phyloP scores from a whole-genome alignment of 257 asterid genomes.

The Fraxinus pennsylvanica region DNA sequence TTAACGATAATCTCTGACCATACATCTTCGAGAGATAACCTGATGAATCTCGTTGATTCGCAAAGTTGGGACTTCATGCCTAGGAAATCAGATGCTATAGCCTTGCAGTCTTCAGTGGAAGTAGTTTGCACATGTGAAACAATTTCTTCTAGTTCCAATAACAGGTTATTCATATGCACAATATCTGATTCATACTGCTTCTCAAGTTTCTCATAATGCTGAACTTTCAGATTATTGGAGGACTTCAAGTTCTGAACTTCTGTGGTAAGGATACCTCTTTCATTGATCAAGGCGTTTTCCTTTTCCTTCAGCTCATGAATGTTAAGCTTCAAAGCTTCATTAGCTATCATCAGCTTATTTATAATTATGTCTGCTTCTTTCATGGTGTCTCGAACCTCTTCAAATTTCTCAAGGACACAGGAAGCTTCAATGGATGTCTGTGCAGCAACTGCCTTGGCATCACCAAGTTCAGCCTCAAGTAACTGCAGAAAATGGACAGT shows the following conservation, averaged over 20 bases:
- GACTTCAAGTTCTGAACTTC: conserved; percentile 61
- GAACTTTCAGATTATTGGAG: conserved; percentile 54
- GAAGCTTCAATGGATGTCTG: conserved; percentile 90
- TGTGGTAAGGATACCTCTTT: conserved; percentile 47
- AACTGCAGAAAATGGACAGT: conserved; percentile 46
- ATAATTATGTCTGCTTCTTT: conserved; percentile 88
- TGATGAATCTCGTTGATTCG: conserved; percentile 50
- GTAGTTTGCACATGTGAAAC: conserved; percentile 51
- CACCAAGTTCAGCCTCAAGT: conserved; percentile 73
- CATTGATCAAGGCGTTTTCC: conserved; percentile 41
- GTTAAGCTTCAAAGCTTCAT: conserved; percentile 71
- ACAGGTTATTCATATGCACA: conserved; percentile 41
- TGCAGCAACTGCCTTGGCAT: conserved; percentile 68
- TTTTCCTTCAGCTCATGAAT: conserved; percentile 52
- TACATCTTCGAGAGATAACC: conserved; percentile 75
- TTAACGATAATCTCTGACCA: conserved; percentile 88
- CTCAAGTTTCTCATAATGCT: conserved; percentile 47
- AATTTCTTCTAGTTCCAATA: conserved; percentile 64
- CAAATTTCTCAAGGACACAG: conserved; percentile 79
- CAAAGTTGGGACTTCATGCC: conserved; percentile 53
- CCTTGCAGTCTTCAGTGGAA: conserved; percentile 49
- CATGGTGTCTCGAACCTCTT: conserved; percentile 86
- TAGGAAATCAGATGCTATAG: conserved; percentile 48
- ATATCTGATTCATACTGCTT: conserved; percentile 54
- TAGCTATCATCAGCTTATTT: conserved; percentile 86